A percentile compares a stretch with the other conserved stretches of the same genome.
Evolutionary conservation across 805 yeast genomes (phyloP).

Genomic region (Wickerhamiella azyma): DNA sequence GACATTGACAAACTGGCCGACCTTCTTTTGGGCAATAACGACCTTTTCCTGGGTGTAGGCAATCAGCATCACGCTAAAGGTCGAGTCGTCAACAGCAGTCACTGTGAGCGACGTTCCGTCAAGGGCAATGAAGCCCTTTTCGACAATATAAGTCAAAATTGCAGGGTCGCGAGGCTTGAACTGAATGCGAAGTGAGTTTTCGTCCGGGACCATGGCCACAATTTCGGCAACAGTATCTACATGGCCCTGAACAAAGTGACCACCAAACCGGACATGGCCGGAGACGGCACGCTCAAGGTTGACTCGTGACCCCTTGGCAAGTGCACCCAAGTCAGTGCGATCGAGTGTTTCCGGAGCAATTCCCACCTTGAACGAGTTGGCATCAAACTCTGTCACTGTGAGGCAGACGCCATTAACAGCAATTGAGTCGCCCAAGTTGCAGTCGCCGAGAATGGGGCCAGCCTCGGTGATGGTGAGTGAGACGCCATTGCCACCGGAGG

Average conservation of each 20-base stretch:
- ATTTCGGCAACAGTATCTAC: conserved; percentile 79
- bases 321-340: conserved; percentile 58
- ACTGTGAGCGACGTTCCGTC: conserved; percentile 93
- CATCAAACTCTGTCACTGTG: conserved; percentile 71
- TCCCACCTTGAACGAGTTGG: conserved; percentile 67
- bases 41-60: conserved; percentile 81
- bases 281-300: conserved; percentile 87
- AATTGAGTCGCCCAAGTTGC: conserved; percentile 88
- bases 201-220: conserved; percentile 39
- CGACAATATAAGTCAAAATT: conserved; percentile 62
- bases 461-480: conserved; percentile 56
- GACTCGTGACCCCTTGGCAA: conserved; percentile 47
- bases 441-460: conserved; percentile 51
- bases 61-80: conserved; percentile 80
- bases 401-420: conserved; percentile 80
- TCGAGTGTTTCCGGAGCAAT: conserved; percentile 84
- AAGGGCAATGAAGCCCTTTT: conserved; percentile 83
- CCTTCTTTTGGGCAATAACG: conserved; percentile 47
- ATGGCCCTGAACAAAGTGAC: conserved; percentile 97
- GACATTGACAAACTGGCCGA: conserved; percentile 62
- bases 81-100: conserved; percentile 54
- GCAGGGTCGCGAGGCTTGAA: conserved; percentile 55
- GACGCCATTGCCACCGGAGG: conserved; percentile 60
- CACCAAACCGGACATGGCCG: conserved; percentile 78
- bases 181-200: conserved; percentile 62